phyloP scores from a whole-genome alignment of 2,329 filamentous ascomycete genomes.

The Helminthosporium solani region DNA sequence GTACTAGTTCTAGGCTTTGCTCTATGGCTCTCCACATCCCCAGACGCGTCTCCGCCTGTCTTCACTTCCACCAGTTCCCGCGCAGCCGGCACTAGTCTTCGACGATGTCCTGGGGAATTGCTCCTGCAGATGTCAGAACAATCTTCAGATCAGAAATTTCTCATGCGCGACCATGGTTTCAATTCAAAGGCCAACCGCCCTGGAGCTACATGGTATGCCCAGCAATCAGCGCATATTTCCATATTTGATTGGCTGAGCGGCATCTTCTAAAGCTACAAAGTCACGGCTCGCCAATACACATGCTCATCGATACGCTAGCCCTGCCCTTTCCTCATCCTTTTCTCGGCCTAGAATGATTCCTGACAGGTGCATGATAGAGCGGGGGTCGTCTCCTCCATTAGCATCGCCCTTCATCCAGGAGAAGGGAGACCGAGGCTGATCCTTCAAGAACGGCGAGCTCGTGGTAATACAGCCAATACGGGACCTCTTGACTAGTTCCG shows the following conservation, averaged over 20 bases:
- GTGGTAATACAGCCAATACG: slow-evolving; percentile 4
- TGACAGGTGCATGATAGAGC: too few relatives aligned
- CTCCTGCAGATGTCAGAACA: background rate
- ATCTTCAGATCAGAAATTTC: too few relatives aligned
- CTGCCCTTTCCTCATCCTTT: too few relatives aligned
- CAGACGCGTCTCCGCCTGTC: slow-evolving; percentile 15
- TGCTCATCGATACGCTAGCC: background rate
- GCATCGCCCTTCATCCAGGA: slow-evolving; percentile 6
- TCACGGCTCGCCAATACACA: background rate
- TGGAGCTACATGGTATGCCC: background rate
- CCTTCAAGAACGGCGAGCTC: slow-evolving; percentile 3
- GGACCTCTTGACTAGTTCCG: slow-evolving; percentile 7
- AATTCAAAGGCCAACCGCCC: too few relatives aligned
- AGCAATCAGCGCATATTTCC: background rate
- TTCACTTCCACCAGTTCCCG: slow-evolving; percentile 30
- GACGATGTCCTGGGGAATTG: background rate
- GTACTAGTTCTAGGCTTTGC: slow-evolving; percentile 17
- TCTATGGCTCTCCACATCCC: slow-evolving; percentile 23
- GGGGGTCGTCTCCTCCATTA: slow-evolving; percentile 9
- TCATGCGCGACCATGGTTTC: too few relatives aligned
- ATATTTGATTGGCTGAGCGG: background rate
- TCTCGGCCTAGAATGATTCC: slow-evolving; percentile 1
- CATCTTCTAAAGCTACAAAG: background rate
- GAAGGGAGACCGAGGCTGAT: slow-evolving; percentile 6
- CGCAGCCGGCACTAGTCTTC: slow-evolving; percentile 18